A percentile compares a stretch with the other conserved stretches of the same genome.
phyloP scores from a whole-genome alignment of 208 protist species.

The Wallacemonas sp. region DNA sequence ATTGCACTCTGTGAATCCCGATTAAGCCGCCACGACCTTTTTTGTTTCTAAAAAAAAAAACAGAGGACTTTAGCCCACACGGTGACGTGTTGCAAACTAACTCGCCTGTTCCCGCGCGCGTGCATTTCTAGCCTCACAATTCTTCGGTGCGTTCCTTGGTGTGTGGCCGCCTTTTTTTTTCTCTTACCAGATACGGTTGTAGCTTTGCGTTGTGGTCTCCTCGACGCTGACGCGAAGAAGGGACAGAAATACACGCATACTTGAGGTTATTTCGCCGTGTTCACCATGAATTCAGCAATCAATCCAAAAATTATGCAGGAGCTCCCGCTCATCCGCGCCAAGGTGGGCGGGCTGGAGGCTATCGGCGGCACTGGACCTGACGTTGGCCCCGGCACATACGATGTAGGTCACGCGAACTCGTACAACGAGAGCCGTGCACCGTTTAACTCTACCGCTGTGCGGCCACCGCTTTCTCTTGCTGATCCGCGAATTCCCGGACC shows the following conservation, averaged over 20 bases:
- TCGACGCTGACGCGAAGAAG: too few species aligned
- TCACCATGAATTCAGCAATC: slow-evolving; percentile 1
- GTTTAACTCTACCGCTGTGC: slow-evolving; percentile 65
- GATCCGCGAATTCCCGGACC: slow-evolving; percentile 54
- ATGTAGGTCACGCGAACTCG: slow-evolving; percentile 26
- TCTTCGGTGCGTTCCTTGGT: too few species aligned
- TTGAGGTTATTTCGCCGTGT: too few species aligned
- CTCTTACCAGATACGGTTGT: slow-evolving; percentile 1
- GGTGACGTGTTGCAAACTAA: too few species aligned
- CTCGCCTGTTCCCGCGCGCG: too few species aligned
- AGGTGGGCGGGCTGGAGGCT: slow-evolving; percentile 31
- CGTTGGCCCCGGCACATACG: slow-evolving; percentile 76
- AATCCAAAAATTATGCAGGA: slow-evolving; percentile 46
- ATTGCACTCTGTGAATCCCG: too few species aligned
- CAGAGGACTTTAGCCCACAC: too few species aligned
- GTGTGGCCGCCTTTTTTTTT: slow-evolving; percentile 31
- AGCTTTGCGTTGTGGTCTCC: too few species aligned
- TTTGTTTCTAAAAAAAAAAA: too few species aligned
- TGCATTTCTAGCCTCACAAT: too few species aligned
- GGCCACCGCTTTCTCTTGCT: slow-evolving; percentile 25
- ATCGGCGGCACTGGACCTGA: slow-evolving; percentile 33
- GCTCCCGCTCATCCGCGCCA: slow-evolving; percentile 72
- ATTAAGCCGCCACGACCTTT: too few species aligned
- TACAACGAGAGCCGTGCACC: slow-evolving; percentile 53
- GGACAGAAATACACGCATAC: too few species aligned